Percentiles rank a stretch among this genome's conserved stretches.
Conservation (phyloP, 352 stramenopile genomes). For the Globisporangium alternatum region DNA sequence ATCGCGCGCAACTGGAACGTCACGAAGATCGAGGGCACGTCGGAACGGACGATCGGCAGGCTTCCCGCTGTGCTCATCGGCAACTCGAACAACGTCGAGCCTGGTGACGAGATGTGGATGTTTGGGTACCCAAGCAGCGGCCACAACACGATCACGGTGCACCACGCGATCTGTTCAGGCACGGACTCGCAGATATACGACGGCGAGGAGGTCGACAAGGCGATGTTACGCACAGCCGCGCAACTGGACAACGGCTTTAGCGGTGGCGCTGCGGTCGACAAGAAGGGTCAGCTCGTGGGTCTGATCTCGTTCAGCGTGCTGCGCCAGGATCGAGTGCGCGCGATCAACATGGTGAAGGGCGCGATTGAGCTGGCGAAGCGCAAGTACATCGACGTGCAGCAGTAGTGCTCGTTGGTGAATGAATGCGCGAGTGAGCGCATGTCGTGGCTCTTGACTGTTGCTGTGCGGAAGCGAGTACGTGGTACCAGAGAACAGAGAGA, state of each 20-base stretch:
- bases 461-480: constrained; percentile 7
- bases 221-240: constrained; percentile 81
- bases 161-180: constrained; percentile 87
- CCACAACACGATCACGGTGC: constrained; percentile 88
- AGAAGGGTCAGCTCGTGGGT: constrained; percentile 81
- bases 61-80: constrained; percentile 75
- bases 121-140: constrained; percentile 87
- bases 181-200: constrained; percentile 87
- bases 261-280: constrained; percentile 78
- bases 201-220: constrained; percentile 82
- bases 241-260: constrained; percentile 87
- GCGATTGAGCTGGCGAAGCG: constrained; percentile 81
- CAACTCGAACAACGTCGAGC: constrained; percentile 88
- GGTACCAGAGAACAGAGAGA: neutral
- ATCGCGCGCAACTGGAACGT: constrained; percentile 84
- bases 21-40: constrained; percentile 75
- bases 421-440: neutral
- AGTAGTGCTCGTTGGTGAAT: neutral
- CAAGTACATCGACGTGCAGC: constrained; percentile 67
- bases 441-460: neutral
- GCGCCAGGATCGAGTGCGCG: constrained; percentile 80
- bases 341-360: constrained; percentile 89
- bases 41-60: constrained; percentile 64
- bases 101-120: constrained; percentile 90
- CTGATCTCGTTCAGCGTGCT: constrained; percentile 87